Base-by-base conservation (phyloP, 2,329 filamentous ascomycete genomes). In the Verticillium alfalfae region DNA sequence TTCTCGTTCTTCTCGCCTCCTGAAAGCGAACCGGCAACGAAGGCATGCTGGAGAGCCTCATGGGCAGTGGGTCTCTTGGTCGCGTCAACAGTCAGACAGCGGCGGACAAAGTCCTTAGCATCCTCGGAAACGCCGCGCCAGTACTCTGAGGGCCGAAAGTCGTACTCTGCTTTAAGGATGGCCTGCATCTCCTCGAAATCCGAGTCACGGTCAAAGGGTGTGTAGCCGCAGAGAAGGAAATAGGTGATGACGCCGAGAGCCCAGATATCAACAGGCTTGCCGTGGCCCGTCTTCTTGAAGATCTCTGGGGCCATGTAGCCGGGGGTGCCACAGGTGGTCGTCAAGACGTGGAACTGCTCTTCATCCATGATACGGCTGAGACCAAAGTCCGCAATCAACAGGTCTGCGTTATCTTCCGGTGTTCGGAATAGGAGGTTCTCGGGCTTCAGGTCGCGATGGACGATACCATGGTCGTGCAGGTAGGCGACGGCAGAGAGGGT, bases 131-230 rank as follows among this genome's bases (percentile, higher is more conserved):
- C 94, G 64, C 92, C 92, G 65, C 93, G 90, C 95, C 95, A 99
- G 82, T 98, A 98, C 74, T 97, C 94, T 64, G 91, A 79, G 1
- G 95, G 95, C 4, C 92, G 94, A 76, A 98, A 99, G 71, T 88
- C 91, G 81, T 98, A 99, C 79, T 98, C 94, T 63, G 95, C 95
- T 65, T 93, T 91, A 61, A 98, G 86, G 72, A 99, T 99, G 69
- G 95, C 95, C 79, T 98, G 94, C 94, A 99, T 98, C 79, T 99
- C 95, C 79, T 99, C 95, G 71, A 98, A 88, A 77, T 99, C 97
- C 69, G 88, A 94, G 76, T 98, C 95, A 61, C 95, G 90, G 77
- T 99, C 95, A 74, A 99, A 99, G 13, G 95, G 95, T 1, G 95
- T 99, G 79, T 98, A 98, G 63, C 95, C 95, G 76, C 95, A 98